phyloP scores from a whole-genome alignment of 2,329 filamentous ascomycete species.

The Colletotrichum sp. region DNA sequence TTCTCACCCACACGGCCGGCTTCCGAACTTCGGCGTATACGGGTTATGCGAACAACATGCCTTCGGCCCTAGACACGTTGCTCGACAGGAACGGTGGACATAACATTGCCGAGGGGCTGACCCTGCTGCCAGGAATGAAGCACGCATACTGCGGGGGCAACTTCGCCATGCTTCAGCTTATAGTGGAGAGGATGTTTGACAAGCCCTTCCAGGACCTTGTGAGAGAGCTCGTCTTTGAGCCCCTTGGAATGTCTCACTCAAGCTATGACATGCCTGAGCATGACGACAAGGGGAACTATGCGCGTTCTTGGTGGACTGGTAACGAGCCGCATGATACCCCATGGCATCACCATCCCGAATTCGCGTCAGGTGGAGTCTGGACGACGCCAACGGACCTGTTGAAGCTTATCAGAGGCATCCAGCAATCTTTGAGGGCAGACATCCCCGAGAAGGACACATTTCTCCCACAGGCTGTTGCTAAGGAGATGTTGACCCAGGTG shows the following conservation, averaged over 20 bases:
- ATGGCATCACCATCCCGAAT: slow-evolving; percentile 5
- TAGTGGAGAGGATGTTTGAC: not conserved
- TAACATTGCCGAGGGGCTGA: not conserved
- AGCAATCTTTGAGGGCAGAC: slow-evolving; percentile 16
- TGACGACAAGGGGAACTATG: slow-evolving; percentile 2
- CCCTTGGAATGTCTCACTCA: not conserved
- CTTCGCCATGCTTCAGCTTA: slow-evolving; percentile 6
- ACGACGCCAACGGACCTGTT: slow-evolving; percentile 27
- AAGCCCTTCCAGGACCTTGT: not conserved
- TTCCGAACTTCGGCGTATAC: not conserved
- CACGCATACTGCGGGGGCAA: not conserved
- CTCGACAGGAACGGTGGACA: slow-evolving; percentile 11
- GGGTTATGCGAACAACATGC: not conserved
- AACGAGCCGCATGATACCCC: not conserved
- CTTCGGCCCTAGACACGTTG: slow-evolving; percentile 10
- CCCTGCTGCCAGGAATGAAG: not conserved
- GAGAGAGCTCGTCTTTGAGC: not conserved
- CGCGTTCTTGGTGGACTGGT: slow-evolving; percentile 6
- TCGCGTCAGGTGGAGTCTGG: slow-evolving; percentile 20
- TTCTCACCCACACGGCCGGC: not conserved
- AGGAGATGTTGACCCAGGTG: slow-evolving; percentile 24
- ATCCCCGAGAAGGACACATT: not conserved
- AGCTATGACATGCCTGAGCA: slow-evolving; percentile 5
- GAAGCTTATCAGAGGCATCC: slow-evolving; percentile 21
- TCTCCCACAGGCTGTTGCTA: slow-evolving; percentile 13